Percentiles rank a stretch among this genome's conserved stretches.
These are phyloP conservation scores for Penicillium waksmanii DNA, from an alignment of 495 filamentous ascomycete genomes.

Conservation along the genomic window DNA sequence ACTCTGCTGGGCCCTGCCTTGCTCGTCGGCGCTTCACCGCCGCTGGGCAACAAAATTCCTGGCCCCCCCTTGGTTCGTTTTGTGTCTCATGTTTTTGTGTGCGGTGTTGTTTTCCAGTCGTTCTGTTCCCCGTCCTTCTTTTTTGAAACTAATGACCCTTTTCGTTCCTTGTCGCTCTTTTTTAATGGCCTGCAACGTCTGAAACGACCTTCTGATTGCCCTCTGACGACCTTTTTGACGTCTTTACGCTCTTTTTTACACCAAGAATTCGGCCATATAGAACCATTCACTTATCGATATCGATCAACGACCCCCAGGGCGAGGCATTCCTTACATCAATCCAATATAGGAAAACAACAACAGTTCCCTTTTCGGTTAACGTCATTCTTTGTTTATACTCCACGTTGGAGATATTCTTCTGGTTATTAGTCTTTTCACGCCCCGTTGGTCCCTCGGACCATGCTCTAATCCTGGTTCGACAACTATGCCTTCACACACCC, in stretches of 20 bases:
- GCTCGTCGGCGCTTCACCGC: conserved; percentile 33
- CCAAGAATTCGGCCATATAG: conserved; percentile 16
- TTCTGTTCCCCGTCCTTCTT: conserved; percentile 40
- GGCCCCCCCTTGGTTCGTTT: conserved; percentile 29
- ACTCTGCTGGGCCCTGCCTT: neutral
- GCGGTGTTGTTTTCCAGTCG: conserved; percentile 40
- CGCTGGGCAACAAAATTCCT: conserved; percentile 44
- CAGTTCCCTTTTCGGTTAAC: conserved; percentile 17
- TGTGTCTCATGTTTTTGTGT: conserved; percentile 35
- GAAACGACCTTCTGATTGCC: conserved; percentile 30
- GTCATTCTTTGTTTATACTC: conserved; percentile 20
- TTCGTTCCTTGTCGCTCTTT: conserved; percentile 41
- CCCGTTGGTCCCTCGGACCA: conserved; percentile 29
- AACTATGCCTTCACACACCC: conserved; percentile 39
- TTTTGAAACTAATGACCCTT: conserved; percentile 41
- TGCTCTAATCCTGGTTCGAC: conserved; percentile 37
- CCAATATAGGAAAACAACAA: conserved; percentile 28
- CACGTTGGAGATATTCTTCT: conserved; percentile 4
- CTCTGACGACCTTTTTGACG: conserved; percentile 30
- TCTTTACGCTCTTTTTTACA: conserved; percentile 31
- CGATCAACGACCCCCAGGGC: conserved; percentile 20
- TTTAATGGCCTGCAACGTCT: conserved; percentile 31
- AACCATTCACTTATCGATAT: conserved; percentile 15
- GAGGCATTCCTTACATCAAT: conserved; percentile 39
- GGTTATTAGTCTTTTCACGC: conserved; percentile 9